These are phyloP conservation scores for Hyphochytrium catenoides DNA, from an alignment of 352 stramenopile species.

Conservation along the genomic window DNA sequence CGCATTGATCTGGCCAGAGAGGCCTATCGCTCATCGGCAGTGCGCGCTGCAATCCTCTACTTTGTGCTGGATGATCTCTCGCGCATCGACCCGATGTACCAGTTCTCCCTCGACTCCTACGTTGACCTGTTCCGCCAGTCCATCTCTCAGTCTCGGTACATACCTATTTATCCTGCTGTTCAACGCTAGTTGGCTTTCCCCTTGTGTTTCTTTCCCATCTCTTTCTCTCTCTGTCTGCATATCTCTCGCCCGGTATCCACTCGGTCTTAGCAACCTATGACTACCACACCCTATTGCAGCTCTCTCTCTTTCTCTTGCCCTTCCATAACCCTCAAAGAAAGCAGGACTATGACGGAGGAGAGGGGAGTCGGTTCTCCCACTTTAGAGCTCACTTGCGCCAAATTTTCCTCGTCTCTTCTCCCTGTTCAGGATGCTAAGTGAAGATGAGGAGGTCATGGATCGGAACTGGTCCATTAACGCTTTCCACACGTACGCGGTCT, in stretches of 20 bases:
- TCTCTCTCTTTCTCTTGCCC: too few relatives aligned
- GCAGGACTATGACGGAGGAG: constrained; percentile 9
- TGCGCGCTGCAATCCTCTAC: constrained; percentile 28
- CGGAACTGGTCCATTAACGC: constrained; percentile 24
- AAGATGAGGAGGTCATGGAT: constrained; percentile 9
- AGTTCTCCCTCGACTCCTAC: constrained; percentile 45
- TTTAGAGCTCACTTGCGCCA: constrained; percentile 18
- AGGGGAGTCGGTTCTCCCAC: constrained; percentile 16
- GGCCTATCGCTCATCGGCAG: constrained; percentile 26
- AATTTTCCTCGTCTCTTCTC: too few relatives aligned
- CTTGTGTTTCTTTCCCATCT: too few relatives aligned
- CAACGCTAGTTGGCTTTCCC: too few relatives aligned
- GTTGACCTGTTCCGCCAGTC: constrained; percentile 29
- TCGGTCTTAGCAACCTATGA: too few relatives aligned
- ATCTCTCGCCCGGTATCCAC: too few relatives aligned
- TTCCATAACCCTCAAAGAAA: constrained; percentile 26
- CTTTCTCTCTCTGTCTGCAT: too few relatives aligned
- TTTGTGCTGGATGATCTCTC: constrained; percentile 39
- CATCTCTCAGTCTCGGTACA: constrained; percentile 13
- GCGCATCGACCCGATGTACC: constrained; percentile 38
- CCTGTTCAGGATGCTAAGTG: too few relatives aligned
- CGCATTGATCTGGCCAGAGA: constrained; percentile 31
- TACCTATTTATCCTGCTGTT: too few relatives aligned
- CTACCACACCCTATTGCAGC: too few relatives aligned
- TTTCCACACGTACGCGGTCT: constrained; percentile 30